Base-by-base conservation (phyloP, 2,329 filamentous ascomycete species). In the Thelonectria blattea region DNA sequence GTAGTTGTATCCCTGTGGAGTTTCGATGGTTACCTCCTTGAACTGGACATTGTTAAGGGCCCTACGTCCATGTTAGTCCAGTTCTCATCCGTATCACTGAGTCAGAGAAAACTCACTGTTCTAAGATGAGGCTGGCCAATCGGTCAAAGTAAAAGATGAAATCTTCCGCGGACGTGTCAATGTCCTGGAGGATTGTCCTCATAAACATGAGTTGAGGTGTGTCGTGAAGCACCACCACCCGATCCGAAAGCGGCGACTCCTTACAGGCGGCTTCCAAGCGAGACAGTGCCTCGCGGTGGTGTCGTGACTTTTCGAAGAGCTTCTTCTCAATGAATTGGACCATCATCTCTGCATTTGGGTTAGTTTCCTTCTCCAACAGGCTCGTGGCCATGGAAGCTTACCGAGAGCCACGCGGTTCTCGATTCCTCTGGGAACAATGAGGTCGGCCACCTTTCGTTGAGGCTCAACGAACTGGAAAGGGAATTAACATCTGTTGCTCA, bases 71-170 rank as follows among this genome's bases (percentile, higher is more conserved):
- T 6, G 37, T 70, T 27, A 66, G 56, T 48, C 15, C 20, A 37
- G 14, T 46, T 3, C 7, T 15, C 9, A 20, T 18, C 10, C 15
- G 41, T 27, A 32, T 9, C 4, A 5, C 37, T 2, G 14, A 3
- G 7, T 12, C 11, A 14, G 45, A 24, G 30, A 45, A 12, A 22
- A 77, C 83, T 62, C 76, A 89, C 85, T 88, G 81, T 75, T 98
- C 94, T 48, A 98, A 86, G 24, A 98, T 82, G 53, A 97, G 81
- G n/a, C 91, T 87, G 2, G 91, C 88, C 39, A 98, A 81, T 39
- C 95, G 87, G 76, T 99, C 93, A 75, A 98, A 97, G 77, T 98
- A 98, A 77, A 98, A 98, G 63, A 97, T 92, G 74, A 97, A 98
- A 69, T 98, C 93, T 73, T 97, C 94, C 43, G 91, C 85, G 7